Evolutionary conservation across 371 early-diverging fungal species (phyloP).

Genomic region (Dichotomocladium elegans): DNA sequence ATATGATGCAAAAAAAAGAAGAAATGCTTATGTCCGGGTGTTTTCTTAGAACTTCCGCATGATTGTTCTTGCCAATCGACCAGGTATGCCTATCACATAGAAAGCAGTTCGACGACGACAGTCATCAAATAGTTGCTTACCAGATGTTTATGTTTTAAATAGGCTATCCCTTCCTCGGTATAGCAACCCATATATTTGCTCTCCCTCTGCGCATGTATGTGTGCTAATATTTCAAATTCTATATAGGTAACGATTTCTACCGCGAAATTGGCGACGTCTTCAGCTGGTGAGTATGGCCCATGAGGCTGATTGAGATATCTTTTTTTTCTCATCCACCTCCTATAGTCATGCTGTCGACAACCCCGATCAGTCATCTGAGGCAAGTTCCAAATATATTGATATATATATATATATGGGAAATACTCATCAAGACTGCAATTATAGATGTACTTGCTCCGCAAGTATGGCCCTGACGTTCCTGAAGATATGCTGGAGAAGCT

Average conservation of each 20-base stretch:
- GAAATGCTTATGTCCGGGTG: background rate
- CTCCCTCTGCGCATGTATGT: conserved; percentile 20
- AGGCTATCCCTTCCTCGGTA: conserved; percentile 38
- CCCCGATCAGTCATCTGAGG: conserved; percentile 73
- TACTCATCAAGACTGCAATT: background rate
- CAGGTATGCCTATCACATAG: too few species aligned
- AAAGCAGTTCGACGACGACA: background rate
- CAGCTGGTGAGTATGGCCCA: conserved; percentile 38
- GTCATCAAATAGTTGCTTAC: background rate
- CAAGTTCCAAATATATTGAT: conserved; percentile 1
- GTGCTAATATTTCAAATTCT: conserved; percentile 19
- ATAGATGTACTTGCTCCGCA: conserved; percentile 60
- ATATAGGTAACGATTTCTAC: conserved; percentile 84
- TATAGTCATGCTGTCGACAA: conserved; percentile 77
- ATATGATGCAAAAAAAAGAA: background rate
- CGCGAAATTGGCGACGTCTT: conserved; percentile 81
- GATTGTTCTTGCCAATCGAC: conserved; percentile 86
- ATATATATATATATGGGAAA: background rate
- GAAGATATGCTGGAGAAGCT: conserved; percentile 64
- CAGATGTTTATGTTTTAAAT: background rate
- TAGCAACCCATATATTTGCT: conserved; percentile 25
- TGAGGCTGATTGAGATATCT: background rate
- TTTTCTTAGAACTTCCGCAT: conserved; percentile 65
- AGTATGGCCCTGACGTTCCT: conserved; percentile 73
- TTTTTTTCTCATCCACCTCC: background rate